Evolutionary conservation across 1,284 basidiomycete species (phyloP), one percentile per base, ranked within the genome.

Genomic region (Trametes pubescens): DNA sequence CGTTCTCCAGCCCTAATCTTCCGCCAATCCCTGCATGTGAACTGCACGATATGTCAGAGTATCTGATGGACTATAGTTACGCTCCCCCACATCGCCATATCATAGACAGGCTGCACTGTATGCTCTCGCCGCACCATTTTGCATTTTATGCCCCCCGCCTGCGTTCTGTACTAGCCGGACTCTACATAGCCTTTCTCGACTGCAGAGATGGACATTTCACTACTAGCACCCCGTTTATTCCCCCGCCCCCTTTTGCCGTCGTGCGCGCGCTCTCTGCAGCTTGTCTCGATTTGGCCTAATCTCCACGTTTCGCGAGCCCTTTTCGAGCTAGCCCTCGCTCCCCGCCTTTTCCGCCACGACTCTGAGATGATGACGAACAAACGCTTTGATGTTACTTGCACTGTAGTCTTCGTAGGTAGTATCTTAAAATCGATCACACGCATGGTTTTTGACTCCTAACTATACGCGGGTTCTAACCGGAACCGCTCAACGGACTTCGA

Each of bases 31-130:
- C 76, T 91, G 73, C 81, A 82, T 69, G 76, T 90, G 74, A 79
- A 84, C 67, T 93, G 91, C 81, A 78, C 82, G 55, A 79, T 93
- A 72, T 93, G 91, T 77, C 81, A 88, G 76, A 85, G 76, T 78
- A 79, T 91, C 75, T 92, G 86, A 86, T 69, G 71, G 69, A 74
- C 70, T 48, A 60, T 35, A 64, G 46, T 68, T 65, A 70, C 71
- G 71, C 64, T 65, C 53, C 73, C 11, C 49, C 4, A 10, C 18
- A 63, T 29, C 32, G 62, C 64, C 67, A 62, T 62, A 65, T 59
- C 67, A 68, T 73, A 76, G 72, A 76, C 69, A 69, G 73, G 66
- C 60, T 65, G 66, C 74, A 72, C 59, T 75, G 73, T 75, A 76
- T 72, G 70, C 70, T 72, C 69, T 65, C 58, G 51, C 62, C 58